These are phyloP conservation scores for Aspergillus quadrilineatus DNA, from an alignment of 2,329 filamentous ascomycete genomes.

Conservation along the genomic window DNA sequence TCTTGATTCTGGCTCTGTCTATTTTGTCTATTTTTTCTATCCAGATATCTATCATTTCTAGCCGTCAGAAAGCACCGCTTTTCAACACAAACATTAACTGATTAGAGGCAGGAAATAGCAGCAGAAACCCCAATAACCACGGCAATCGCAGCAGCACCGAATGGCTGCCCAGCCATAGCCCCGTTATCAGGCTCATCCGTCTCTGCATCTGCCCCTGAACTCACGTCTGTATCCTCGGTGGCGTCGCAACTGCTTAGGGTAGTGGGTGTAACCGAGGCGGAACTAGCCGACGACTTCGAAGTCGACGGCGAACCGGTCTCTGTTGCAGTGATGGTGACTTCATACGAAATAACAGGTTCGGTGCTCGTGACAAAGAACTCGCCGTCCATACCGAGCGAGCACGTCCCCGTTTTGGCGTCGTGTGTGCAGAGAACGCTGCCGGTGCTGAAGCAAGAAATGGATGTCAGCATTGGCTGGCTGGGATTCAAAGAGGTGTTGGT, in stretches of 20 bases:
- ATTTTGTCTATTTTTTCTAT: too few relatives aligned
- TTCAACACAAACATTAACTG: too few relatives aligned
- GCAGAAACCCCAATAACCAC: neutral
- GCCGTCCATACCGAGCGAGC: neutral
- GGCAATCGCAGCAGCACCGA: neutral
- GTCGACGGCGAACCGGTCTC: neutral
- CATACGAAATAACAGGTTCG: neutral
- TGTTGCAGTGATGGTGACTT: neutral
- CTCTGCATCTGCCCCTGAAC: neutral
- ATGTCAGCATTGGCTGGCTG: neutral
- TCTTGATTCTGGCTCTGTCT: too few relatives aligned
- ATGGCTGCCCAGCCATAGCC: neutral
- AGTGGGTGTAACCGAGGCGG: neutral
- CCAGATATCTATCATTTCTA: too few relatives aligned
- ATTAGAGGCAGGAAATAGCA: neutral
- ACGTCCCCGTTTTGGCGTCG: neutral
- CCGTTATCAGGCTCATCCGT: neutral
- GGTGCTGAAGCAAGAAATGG: neutral
- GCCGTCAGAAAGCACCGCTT: too few relatives aligned
- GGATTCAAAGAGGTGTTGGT: neutral
- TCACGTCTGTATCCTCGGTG: too few relatives aligned
- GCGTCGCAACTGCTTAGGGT: neutral
- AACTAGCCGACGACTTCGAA: neutral
- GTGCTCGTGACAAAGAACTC: neutral
- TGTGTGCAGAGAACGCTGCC: neutral